These are phyloP conservation scores for Exophiala viscosa DNA, from an alignment of 2,329 filamentous ascomycete genomes.

Conservation along the genomic window DNA sequence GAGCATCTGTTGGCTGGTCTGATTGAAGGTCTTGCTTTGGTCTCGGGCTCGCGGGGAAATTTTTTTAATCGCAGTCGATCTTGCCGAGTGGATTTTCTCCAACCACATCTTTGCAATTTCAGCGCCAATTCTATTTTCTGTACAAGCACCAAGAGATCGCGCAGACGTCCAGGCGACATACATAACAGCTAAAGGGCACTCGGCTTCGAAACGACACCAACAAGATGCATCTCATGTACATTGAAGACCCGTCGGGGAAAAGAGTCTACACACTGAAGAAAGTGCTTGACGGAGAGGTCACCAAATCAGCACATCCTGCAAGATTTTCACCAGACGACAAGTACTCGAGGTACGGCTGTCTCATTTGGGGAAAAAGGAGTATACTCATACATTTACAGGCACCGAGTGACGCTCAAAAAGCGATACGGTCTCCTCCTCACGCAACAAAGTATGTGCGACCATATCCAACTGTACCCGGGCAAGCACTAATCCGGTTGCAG, in stretches of 20 bases:
- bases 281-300: constrained; percentile 67
- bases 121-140: neutral
- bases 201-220: neutral
- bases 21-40: neutral
- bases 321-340: constrained; percentile 98
- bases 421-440: constrained; percentile 84
- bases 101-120: constrained; percentile 20
- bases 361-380: neutral
- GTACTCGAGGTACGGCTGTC: constrained; percentile 67
- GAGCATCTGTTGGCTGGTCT: constrained; percentile 1
- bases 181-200: neutral
- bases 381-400: constrained; percentile 48
- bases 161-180: neutral
- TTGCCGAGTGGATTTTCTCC: constrained; percentile 17
- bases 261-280: constrained; percentile 87
- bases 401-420: constrained; percentile 92
- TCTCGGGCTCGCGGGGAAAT: constrained; percentile 9
- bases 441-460: constrained; percentile 58
- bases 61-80: constrained; percentile 2
- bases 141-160: neutral
- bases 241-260: constrained; percentile 72
- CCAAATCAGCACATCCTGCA: constrained; percentile 93
- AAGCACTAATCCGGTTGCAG: constrained; percentile 21
- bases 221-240: constrained; percentile 77
- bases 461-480: constrained; percentile 1